Conservation (phyloP, 345 rosid genomes). For the Brassica carinata region DNA sequence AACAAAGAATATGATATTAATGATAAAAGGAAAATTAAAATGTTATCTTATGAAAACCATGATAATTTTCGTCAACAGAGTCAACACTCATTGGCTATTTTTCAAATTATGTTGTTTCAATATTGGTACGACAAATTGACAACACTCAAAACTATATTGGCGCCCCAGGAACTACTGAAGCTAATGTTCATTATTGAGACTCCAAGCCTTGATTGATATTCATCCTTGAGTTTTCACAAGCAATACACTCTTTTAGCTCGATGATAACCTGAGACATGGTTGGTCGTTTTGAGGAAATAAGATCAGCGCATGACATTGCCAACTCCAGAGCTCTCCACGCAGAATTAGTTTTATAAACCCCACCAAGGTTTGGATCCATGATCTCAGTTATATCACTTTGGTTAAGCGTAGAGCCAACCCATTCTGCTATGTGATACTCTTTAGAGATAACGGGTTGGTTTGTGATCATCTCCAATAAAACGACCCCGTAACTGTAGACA, state of each 20-base stretch:
- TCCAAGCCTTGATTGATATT: not conserved
- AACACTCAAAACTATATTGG: not conserved
- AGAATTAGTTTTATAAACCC: slow-evolving; percentile 12
- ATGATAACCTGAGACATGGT: not conserved
- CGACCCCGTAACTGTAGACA: slow-evolving; percentile 31
- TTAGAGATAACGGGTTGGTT: slow-evolving; percentile 27
- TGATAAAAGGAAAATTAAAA: too few relatives aligned
- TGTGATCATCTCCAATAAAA: slow-evolving; percentile 39
- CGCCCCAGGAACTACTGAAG: not conserved
- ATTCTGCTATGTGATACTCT: slow-evolving; percentile 1
- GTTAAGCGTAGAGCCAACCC: slow-evolving; percentile 13
- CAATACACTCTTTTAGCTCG: slow-evolving; percentile 26
- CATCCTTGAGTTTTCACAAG: slow-evolving; percentile 2
- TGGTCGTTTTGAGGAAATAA: slow-evolving; percentile 10
- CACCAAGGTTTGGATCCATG: slow-evolving; percentile 22
- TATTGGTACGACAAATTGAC: not conserved
- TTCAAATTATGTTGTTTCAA: not conserved
- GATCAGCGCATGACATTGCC: slow-evolving; percentile 21
- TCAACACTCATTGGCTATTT: not conserved
- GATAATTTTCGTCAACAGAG: not conserved
- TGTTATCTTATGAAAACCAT: not conserved
- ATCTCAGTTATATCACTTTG: slow-evolving; percentile 6
- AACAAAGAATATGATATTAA: not conserved
- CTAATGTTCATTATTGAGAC: not conserved
- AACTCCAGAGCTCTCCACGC: slow-evolving; percentile 36